Percentiles rank a stretch among this genome's conserved stretches.
Evolutionary conservation across 2,329 filamentous ascomycete species (phyloP).

Genomic region (Fusarium piperis): DNA sequence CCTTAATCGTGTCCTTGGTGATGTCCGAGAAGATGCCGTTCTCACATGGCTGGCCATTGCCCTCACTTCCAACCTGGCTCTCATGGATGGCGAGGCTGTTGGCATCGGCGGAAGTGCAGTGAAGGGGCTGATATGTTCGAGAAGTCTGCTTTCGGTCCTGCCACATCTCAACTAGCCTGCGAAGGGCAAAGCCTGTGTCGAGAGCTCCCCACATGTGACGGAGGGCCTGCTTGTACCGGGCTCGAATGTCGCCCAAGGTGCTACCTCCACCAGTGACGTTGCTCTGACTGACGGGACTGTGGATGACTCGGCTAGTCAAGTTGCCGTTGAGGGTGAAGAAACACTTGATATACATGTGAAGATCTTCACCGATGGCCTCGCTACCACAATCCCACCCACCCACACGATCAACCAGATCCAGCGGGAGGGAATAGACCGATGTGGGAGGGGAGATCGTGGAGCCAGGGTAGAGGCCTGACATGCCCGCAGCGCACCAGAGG

Average conservation of each 20-base stretch:
- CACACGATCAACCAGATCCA: slow-evolving; percentile 73
- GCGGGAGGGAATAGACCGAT: slow-evolving; percentile 76
- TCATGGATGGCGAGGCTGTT: slow-evolving; percentile 61
- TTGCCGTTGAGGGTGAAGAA: slow-evolving; percentile 79
- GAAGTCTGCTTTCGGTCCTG: slow-evolving; percentile 65
- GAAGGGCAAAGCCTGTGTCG: slow-evolving; percentile 73
- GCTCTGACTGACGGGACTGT: slow-evolving; percentile 77
- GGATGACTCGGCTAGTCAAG: slow-evolving; percentile 69
- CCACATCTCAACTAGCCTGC: slow-evolving; percentile 67
- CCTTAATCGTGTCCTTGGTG: slow-evolving; percentile 60
- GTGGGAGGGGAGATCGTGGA: slow-evolving; percentile 75
- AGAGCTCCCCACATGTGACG: slow-evolving; percentile 81
- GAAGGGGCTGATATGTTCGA: slow-evolving; percentile 65
- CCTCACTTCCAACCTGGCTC: slow-evolving; percentile 50
- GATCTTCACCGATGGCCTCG: slow-evolving; percentile 78
- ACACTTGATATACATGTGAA: slow-evolving; percentile 83
- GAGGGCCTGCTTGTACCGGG: slow-evolving; percentile 76
- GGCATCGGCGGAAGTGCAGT: slow-evolving; percentile 57
- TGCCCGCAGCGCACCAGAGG: slow-evolving; percentile 75
- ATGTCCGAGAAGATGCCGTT: slow-evolving; percentile 66
- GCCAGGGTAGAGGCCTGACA: slow-evolving; percentile 73
- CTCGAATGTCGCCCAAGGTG: slow-evolving; percentile 66
- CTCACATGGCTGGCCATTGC: slow-evolving; percentile 54
- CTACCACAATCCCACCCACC: slow-evolving; percentile 77
- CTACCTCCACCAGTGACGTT: slow-evolving; percentile 71